phyloP scores from a whole-genome alignment of 1,284 basidiomycete species.

The Moesziomyces sp. region DNA sequence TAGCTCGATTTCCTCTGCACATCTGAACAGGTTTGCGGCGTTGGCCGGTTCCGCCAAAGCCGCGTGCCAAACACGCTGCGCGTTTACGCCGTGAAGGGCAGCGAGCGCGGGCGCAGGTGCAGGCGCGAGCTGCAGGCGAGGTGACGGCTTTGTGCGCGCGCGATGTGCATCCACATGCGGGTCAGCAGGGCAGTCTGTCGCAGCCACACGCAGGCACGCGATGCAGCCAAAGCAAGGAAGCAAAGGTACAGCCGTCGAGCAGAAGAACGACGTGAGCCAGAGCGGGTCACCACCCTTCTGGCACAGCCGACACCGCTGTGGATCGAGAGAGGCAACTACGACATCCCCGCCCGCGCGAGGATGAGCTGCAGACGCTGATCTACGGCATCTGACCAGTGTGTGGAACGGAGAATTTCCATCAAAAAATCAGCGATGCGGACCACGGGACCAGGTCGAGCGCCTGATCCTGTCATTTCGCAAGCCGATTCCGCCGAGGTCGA shows the following conservation, averaged over 20 bases:
- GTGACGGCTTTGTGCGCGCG: neutral
- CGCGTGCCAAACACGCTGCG: neutral
- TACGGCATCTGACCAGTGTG: neutral
- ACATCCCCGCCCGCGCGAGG: too few species aligned
- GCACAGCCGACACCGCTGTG: neutral
- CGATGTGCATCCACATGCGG: neutral
- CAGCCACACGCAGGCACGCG: neutral
- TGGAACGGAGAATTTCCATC: neutral
- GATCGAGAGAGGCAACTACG: neutral
- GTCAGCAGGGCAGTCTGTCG: neutral
- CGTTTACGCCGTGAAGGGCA: too few species aligned
- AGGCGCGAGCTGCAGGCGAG: neutral
- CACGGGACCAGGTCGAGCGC: too few species aligned
- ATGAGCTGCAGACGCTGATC: neutral
- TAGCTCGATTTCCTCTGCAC: slow-evolving; percentile 13
- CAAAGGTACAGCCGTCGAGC: neutral
- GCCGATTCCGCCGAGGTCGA: neutral
- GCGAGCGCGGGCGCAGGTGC: neutral
- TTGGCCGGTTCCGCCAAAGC: neutral
- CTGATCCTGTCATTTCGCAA: neutral
- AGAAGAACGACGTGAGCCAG: neutral
- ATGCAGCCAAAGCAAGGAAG: neutral
- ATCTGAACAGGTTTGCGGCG: slow-evolving; percentile 21
- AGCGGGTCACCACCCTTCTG: neutral
- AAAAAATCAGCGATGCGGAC: neutral